Evolutionary conservation across 345 rosid genomes (phyloP).

Genomic region (Dimocarpus longan): DNA sequence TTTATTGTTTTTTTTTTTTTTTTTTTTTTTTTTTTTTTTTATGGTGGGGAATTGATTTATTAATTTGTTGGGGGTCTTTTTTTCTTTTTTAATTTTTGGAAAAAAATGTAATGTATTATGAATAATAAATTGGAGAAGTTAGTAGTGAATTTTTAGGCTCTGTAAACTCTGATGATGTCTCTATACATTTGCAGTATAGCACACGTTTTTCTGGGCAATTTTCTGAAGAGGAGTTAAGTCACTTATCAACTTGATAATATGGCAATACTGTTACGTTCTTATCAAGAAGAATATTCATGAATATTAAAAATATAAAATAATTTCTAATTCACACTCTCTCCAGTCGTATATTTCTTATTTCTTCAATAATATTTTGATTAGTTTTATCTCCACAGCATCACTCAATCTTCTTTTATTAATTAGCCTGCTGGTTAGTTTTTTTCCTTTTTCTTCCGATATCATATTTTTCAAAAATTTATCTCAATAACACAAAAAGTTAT

Average conservation of each 20-base stretch:
- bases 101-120: constrained; percentile 23
- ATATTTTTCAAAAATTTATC: too few relatives aligned
- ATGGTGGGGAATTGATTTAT: constrained; percentile 31
- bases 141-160: neutral
- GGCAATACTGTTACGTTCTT: neutral
- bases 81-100: neutral
- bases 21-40: constrained; percentile 14
- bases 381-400: neutral
- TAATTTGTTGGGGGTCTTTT: neutral
- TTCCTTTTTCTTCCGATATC: too few relatives aligned
- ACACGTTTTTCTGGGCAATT: neutral
- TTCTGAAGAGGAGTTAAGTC: constrained; percentile 3
- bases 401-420: neutral
- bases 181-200: neutral
- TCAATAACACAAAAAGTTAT: too few relatives aligned
- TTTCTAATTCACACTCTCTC: too few relatives aligned
- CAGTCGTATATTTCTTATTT: too few relatives aligned
- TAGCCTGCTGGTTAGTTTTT: too few relatives aligned
- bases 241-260: neutral
- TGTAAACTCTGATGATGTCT: neutral
- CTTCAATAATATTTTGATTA: too few relatives aligned
- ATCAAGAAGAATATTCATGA: neutral
- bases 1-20: constrained; percentile 12
- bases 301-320: neutral
- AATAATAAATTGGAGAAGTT: constrained; percentile 24